Base-by-base conservation (phyloP, 345 rosid species). In the Populus pruinosa region DNA sequence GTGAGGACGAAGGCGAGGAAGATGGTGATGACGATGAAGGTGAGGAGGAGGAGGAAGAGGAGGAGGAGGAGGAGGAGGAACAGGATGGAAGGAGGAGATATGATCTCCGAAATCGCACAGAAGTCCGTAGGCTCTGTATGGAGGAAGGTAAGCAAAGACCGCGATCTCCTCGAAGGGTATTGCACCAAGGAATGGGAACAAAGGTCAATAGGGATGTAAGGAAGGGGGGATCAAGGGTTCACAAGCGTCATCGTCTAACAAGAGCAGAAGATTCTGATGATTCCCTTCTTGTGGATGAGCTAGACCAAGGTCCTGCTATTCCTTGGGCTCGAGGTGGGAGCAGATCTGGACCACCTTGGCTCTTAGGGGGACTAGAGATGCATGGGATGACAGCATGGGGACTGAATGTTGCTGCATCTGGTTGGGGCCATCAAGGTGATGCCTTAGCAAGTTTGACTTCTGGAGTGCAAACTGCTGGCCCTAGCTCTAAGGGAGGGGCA, bases 401-500 rank as follows among this genome's bases (percentile, higher is more conserved):
- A 71, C 70, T 94, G 82, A 96, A 92, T 86, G 88, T 82, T 86
- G 99, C 98, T 76, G 98, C 99, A 56, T 93, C 99, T 81, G 99
- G 99, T 77, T 96, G 99, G 99, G 97, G 92, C 80, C 97, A 96
- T 88, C 99, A 96, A 83, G 89, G 90, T 86, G 99, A 96, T 86
- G 84, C 87, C 77, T 82, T 92, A 68, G 80, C 97, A 75, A 79
- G 90, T 36, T 86, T 92, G 85, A 87, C 87, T 80, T 86, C 97
- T 62, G 99, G 99, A 75, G 86, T 87, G 80, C 99, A 96, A 91
- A 96, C 99, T 74, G 99, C 99, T 70, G 99, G 99, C 76, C 99
- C 99, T 80, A 96, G 99, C 84, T 96, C 99, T 73, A 96, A 96
- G 85, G 99, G 99, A 71, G 99, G 99, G 82, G 99, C 98, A 74